Evolutionary conservation across 768 basidiomycete species (phyloP), one percentile per base, ranked within the genome.

Genomic region (Lactarius pseudohatsudake): DNA sequence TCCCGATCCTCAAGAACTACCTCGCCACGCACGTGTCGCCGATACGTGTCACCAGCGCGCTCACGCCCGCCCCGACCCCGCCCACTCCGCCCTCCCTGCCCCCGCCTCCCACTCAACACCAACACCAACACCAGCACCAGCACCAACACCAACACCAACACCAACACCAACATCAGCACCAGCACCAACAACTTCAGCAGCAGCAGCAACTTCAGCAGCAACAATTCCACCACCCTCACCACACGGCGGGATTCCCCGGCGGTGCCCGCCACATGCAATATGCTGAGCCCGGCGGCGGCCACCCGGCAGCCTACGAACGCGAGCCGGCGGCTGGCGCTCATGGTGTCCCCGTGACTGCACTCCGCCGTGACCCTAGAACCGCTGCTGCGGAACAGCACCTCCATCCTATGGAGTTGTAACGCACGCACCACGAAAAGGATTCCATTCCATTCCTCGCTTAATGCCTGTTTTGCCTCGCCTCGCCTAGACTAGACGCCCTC

Each of bases 1-100:
- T 91, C 69, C 88, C 91, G 2, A 84, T 93, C 68, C 75, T 93
- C 67, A 88, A 90, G 74, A 93, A 93, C 74, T 91, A 87, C 74
- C 83, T 93, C 64, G 78, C 86, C 72, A 89, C 85, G 50, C 88
- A 89, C 73, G 82, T 81, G 36, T 82, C 83, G 15, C 85, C 86
- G 62, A 64, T 70, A 61, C 75, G 76, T 72, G 74, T 69, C 74
- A 77, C 36, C 45, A 50, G 75, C 78, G 79, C 72, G 78, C 78
- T 38, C 69, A 32, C 59, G 22, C 47, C 50, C 34, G 18, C 47
- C 26, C 36, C 63, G 13, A 22, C 45, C 13, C 65, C 18, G 16
- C 54, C 60, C 2, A 28, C 59, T 18, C 64, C 55, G 10, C 59
- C 55, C 2, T 4, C 65, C 9, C 26, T 43, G 32, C 40, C 59